These are phyloP conservation scores for Neofusicoccum umdonicola DNA, from an alignment of 2,329 filamentous ascomycete genomes.

Conservation along the genomic window DNA sequence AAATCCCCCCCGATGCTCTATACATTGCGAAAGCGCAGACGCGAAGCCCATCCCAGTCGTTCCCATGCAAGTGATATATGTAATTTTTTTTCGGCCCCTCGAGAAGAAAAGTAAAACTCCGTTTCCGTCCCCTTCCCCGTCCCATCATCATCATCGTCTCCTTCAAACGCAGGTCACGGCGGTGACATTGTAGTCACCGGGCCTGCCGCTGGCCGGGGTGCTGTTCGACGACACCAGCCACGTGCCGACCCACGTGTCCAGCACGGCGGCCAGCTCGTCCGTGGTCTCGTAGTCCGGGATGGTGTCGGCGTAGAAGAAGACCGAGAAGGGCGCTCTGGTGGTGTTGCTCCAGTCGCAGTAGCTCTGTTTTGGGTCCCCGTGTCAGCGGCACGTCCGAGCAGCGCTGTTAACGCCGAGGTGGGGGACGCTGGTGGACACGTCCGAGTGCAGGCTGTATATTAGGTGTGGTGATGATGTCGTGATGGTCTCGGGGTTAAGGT, in stretches of 20 bases:
- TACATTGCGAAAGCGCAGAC: too few relatives aligned
- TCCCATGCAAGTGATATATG: too few relatives aligned
- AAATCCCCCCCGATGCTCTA: too few relatives aligned
- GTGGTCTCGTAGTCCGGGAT: slow-evolving; percentile 8
- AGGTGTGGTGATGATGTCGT: background rate
- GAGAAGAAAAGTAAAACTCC: too few relatives aligned
- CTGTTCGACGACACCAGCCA: background rate
- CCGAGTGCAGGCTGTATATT: background rate
- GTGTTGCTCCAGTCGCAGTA: slow-evolving; percentile 17
- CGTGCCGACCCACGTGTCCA: slow-evolving; percentile 7
- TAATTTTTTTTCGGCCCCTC: too few relatives aligned
- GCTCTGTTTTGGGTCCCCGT: background rate
- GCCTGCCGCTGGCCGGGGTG: background rate
- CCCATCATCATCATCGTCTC: too few relatives aligned
- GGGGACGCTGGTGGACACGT: background rate
- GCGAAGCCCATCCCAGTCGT: too few relatives aligned
- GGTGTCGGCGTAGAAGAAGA: slow-evolving; percentile 16
- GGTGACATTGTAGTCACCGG: slow-evolving; percentile 14
- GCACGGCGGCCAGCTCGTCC: slow-evolving; percentile 1
- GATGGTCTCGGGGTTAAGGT: too few relatives aligned
- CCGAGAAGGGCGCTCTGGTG: background rate
- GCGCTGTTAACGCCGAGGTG: too few relatives aligned
- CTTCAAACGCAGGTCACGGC: background rate
- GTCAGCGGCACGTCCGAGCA: background rate
- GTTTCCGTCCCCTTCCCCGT: too few relatives aligned